Base-by-base conservation (phyloP, 768 basidiomycete genomes). In the Hydnum rufescens region DNA sequence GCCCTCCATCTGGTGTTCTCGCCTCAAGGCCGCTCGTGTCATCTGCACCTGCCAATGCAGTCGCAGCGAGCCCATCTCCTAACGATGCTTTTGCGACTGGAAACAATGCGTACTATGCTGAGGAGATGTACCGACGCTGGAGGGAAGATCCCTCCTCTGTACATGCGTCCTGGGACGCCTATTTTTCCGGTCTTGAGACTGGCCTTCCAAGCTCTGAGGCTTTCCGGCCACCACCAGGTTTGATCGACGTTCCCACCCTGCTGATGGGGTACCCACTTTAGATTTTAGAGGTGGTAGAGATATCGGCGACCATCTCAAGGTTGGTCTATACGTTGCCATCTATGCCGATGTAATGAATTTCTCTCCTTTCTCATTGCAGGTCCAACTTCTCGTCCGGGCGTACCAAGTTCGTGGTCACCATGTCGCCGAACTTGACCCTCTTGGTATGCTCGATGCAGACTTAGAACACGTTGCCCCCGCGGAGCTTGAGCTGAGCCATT, bases 331-430 rank as follows among this genome's bases (percentile, higher is more conserved):
- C 13, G 32, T 6, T 25, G 44, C 44, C 26, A 13, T 8, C 13
- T 47, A 8, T 13, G 44, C 44, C n/a, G n/a, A n/a, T n/a, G n/a
- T n/a, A n/a, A n/a, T 39, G 36, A 13, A 39, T 39, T 39, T 39
- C 22, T 39, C 36, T 39, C 13, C 26, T 47, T 25, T 47, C 44
- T 13, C 13, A 43, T 16, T 42, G 2, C 62, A 97, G 93, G 82
- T 89, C 18, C 95, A 99, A 83, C 75, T 97, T 28, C 80, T 99
- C 53, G 89, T 96, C 51, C 82, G 95, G 53, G 95, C 95, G 2
- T 99, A 95, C 68, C 95, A 99, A 78, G 95, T 99, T 18, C 85
- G 93, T 55, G 95, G 95, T 16, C 95, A 99, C 61, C 90, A 96
- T 60, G 73, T 90, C 54, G 95, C 93, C 32, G 84, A 95, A 57